phyloP scores from a whole-genome alignment of 176 grass and related monocot species.

The Eragrostis curvula region DNA sequence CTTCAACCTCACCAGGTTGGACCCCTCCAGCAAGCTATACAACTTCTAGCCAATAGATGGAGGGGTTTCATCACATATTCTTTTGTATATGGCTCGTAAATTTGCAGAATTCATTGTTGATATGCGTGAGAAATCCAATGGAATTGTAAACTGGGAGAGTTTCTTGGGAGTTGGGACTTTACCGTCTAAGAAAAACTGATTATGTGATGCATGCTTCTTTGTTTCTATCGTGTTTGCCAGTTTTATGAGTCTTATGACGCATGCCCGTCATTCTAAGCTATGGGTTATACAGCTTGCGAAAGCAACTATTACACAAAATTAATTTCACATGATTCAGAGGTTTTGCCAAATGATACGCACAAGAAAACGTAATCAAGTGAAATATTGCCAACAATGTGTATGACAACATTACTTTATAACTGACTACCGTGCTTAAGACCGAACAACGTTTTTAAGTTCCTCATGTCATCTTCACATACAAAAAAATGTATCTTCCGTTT shows the following conservation, averaged over 20 bases:
- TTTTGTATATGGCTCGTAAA: background rate
- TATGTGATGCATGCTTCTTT: background rate
- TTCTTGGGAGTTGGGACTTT: background rate
- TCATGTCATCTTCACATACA: slow-evolving; percentile 8
- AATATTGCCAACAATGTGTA: background rate
- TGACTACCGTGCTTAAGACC: background rate
- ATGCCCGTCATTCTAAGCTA: background rate
- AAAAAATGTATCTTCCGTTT: background rate
- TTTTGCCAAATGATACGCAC: background rate
- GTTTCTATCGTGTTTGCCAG: background rate
- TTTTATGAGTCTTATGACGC: too few species aligned
- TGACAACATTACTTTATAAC: background rate
- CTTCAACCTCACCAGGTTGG: slow-evolving; percentile 58
- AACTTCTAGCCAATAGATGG: slow-evolving; percentile 6
- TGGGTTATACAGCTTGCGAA: background rate
- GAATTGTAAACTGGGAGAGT: background rate
- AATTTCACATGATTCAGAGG: background rate
- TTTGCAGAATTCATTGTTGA: background rate
- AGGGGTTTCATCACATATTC: background rate
- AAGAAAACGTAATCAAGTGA: background rate
- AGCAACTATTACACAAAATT: slow-evolving; percentile 1
- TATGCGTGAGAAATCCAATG: background rate
- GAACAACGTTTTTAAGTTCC: background rate
- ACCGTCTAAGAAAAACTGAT: background rate
- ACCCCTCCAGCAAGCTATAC: slow-evolving; percentile 47